Conservation (phyloP, 306 rosid species). For the Cicer bijugum region DNA sequence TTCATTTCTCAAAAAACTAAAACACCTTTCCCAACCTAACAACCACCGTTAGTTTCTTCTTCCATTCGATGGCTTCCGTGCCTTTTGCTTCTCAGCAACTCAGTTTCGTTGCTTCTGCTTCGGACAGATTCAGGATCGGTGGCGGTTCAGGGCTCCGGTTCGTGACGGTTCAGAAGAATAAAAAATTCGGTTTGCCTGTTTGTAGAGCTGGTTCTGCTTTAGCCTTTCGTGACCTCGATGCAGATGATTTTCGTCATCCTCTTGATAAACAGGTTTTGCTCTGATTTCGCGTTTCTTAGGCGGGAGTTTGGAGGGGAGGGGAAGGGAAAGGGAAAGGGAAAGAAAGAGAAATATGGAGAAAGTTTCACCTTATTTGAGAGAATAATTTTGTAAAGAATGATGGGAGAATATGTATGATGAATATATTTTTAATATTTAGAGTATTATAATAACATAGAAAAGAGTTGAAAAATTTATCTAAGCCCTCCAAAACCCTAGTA, state of each 20-base stretch:
- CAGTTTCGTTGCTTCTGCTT: constrained; percentile 13
- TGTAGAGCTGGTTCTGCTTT: constrained; percentile 69
- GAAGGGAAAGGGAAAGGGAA: too few relatives aligned
- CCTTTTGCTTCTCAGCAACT: constrained; percentile 50
- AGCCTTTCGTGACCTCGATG: constrained; percentile 78
- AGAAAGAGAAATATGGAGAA: too few relatives aligned
- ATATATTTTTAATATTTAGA: too few relatives aligned
- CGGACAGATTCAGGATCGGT: constrained; percentile 44
- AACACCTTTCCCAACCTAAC: not conserved
- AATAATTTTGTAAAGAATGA: too few relatives aligned
- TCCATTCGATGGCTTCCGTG: constrained; percentile 68
- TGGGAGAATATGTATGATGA: too few relatives aligned
- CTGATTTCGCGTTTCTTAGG: not conserved
- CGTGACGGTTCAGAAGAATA: constrained; percentile 40
- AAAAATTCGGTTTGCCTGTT: constrained; percentile 36
- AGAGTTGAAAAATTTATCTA: too few relatives aligned
- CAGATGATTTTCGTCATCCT: constrained; percentile 96
- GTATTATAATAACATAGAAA: too few relatives aligned
- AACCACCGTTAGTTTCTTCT: not conserved
- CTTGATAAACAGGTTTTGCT: constrained; percentile 74
- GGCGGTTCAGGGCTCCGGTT: constrained; percentile 39
- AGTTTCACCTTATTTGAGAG: too few relatives aligned
- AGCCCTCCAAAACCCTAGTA: too few relatives aligned
- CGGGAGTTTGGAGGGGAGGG: too few relatives aligned
- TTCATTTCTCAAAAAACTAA: not conserved